phyloP scores from a whole-genome alignment of 164 flowering plant genomes.

The Umbellularia californica region DNA sequence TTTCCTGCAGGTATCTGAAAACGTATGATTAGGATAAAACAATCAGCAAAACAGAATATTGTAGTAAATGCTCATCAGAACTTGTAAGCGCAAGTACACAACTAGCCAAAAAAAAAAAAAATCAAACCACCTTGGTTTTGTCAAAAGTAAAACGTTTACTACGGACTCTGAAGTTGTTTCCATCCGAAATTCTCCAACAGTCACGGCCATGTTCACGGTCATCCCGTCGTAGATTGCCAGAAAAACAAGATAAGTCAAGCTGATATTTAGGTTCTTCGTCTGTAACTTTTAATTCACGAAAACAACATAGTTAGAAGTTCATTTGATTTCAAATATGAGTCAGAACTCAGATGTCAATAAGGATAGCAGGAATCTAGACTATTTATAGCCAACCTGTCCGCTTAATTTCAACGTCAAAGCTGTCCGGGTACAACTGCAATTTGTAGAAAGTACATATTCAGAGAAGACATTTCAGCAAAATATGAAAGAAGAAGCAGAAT shows the following conservation, averaged over 20 bases:
- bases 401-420: conserved; percentile 45
- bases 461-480: conserved; percentile 1
- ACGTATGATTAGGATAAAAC: not conserved
- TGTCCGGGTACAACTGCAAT: conserved; percentile 43
- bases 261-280: conserved; percentile 62
- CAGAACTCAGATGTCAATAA: not conserved
- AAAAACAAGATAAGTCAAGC: conserved; percentile 80
- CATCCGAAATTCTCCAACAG: conserved; percentile 90
- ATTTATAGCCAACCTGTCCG: conserved; percentile 45
- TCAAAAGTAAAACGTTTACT: conserved; percentile 74
- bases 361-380: not conserved
- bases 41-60: not conserved
- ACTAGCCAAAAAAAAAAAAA: conserved; percentile 3
- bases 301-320: conserved; percentile 3
- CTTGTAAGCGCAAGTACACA: not conserved
- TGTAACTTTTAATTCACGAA: conserved; percentile 29
- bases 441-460: conserved; percentile 8
- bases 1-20: conserved; percentile 87
- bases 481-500: conserved; percentile 3
- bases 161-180: conserved; percentile 93
- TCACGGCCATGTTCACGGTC: conserved; percentile 78
- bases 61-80: not conserved
- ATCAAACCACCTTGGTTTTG: conserved; percentile 65
- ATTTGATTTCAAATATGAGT: conserved; percentile 4
- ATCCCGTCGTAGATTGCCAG: conserved; percentile 74